These are phyloP conservation scores for Penicillium sp. DNA, from an alignment of 2,329 filamentous ascomycete genomes.

Conservation along the genomic window DNA sequence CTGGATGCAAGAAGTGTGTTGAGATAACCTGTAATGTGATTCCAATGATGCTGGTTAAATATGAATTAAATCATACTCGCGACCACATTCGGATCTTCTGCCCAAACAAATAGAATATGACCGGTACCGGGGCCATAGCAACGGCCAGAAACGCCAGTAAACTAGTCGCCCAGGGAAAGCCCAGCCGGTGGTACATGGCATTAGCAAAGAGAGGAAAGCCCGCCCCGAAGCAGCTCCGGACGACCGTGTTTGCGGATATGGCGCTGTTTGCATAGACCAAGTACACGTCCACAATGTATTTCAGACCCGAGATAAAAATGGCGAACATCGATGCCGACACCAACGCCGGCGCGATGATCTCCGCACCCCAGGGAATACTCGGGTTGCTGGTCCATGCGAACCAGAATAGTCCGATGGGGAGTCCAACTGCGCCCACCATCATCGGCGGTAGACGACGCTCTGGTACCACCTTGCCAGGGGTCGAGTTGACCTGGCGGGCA, in stretches of 20 bases:
- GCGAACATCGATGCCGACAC: slow-evolving; percentile 19
- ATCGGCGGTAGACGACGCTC: slow-evolving; percentile 49
- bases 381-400: slow-evolving; percentile 50
- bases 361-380: slow-evolving; percentile 41
- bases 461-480: slow-evolving; percentile 30
- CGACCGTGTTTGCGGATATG: slow-evolving; percentile 35
- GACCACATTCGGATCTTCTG: neutral
- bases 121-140: neutral
- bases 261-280: slow-evolving; percentile 33
- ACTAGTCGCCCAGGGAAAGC: neutral
- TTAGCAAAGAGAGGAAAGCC: slow-evolving; percentile 32
- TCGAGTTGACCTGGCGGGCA: neutral
- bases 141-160: neutral
- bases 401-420: slow-evolving; percentile 50
- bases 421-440: slow-evolving; percentile 44
- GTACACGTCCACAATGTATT: slow-evolving; percentile 41
- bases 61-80: too few relatives aligned
- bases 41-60: too few relatives aligned
- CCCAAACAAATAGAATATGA: neutral
- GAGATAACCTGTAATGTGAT: too few relatives aligned
- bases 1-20: too few relatives aligned
- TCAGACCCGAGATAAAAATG: slow-evolving; percentile 26
- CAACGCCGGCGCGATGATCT: slow-evolving; percentile 41
- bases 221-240: slow-evolving; percentile 31
- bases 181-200: slow-evolving; percentile 11